These are phyloP conservation scores for Cladobotryum protrusum DNA, from an alignment of 2,329 filamentous ascomycete species.

Conservation along the genomic window DNA sequence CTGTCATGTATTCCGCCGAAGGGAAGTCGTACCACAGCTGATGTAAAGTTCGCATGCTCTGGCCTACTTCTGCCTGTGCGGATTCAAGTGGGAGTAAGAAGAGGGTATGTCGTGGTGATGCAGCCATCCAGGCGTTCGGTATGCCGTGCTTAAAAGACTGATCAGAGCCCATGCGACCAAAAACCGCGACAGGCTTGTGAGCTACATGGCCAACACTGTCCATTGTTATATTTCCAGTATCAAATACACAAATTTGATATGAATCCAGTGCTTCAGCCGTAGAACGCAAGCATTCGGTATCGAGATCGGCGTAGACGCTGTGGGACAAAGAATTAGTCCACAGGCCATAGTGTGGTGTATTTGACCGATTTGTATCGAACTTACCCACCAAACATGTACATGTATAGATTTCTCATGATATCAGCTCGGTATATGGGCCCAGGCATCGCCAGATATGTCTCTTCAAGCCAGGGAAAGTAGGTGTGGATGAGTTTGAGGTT, in stretches of 20 bases:
- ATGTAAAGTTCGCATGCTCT: conserved; percentile 1
- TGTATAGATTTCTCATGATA: no score
- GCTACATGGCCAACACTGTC: no score
- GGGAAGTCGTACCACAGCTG: conserved; percentile 2
- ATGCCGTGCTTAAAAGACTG: conserved; percentile 23
- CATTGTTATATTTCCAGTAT: no score
- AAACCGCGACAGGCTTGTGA: conserved; percentile 15
- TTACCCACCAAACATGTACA: no score
- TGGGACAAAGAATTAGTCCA: no score
- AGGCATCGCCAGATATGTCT: no score
- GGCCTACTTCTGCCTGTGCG: conserved; percentile 6
- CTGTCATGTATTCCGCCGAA: conserved; percentile 14
- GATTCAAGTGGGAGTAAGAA: conserved; percentile 23
- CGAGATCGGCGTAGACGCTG: conserved; percentile 17
- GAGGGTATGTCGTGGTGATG: conserved; percentile 28
- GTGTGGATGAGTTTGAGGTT: no score
- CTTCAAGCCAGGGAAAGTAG: no score
- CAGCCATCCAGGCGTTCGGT: conserved; percentile 31
- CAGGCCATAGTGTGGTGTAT: no score
- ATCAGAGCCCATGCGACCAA: conserved; percentile 27
- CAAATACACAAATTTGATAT: neutral
- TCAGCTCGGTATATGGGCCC: no score
- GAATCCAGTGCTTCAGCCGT: conserved; percentile 15
- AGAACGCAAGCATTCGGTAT: conserved; percentile 25
- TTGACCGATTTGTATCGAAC: no score